Evolutionary conservation across 2,329 filamentous ascomycete species (phyloP).

Genomic region (Colletotrichum tropicicola): DNA sequence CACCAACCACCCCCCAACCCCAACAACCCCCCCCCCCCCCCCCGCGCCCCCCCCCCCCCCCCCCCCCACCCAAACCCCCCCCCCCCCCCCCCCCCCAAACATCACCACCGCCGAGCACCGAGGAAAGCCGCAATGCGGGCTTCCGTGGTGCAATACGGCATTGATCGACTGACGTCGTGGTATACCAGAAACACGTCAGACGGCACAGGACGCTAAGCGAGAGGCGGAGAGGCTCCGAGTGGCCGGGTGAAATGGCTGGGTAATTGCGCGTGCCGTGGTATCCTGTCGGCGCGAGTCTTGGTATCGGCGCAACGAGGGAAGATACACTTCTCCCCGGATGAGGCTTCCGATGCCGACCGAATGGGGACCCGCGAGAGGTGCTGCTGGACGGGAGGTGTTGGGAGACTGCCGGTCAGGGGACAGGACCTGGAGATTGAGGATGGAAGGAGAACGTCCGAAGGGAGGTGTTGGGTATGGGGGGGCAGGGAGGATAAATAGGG

Average conservation of each 20-base stretch:
- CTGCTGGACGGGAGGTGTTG: background rate
- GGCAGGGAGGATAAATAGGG: background rate
- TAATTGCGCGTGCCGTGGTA: background rate
- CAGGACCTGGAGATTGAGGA: background rate
- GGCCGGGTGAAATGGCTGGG: background rate
- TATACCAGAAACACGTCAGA: background rate
- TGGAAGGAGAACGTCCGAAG: background rate
- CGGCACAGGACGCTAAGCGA: background rate
- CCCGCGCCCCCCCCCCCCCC: too few relatives aligned
- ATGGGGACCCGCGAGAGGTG: background rate
- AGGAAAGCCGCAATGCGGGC: background rate
- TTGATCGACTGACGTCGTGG: background rate
- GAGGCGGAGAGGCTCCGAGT: background rate
- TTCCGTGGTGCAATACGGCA: background rate
- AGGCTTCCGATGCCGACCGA: background rate
- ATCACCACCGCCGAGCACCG: too few relatives aligned
- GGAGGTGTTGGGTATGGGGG: background rate
- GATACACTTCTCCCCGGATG: background rate
- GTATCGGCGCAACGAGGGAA: background rate
- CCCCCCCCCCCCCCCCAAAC: too few relatives aligned
- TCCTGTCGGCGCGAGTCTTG: background rate
- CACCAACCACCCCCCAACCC: too few relatives aligned
- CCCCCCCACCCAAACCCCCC: too few relatives aligned
- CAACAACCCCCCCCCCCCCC: too few relatives aligned
- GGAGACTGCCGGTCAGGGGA: too few relatives aligned